phyloP scores from a whole-genome alignment of 192 early-diverging fungal genomes.

The Entophlyctis luteolus region DNA sequence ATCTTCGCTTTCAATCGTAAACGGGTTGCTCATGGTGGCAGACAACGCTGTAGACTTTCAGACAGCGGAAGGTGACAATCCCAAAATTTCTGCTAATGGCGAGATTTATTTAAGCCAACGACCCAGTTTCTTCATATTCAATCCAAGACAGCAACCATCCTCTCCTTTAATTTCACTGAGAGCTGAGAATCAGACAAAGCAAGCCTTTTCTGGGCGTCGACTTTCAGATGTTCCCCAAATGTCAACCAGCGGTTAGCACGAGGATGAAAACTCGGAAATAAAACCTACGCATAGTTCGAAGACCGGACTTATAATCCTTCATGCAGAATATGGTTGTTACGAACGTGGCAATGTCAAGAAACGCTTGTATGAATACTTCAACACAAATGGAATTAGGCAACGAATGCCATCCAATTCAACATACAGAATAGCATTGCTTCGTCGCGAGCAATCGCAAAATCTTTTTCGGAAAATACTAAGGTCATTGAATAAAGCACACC shows the following conservation, averaged over 20 bases:
- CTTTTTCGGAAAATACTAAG: not conserved
- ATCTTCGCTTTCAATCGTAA: constrained; percentile 21
- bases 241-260: not conserved
- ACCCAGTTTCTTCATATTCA: too few relatives aligned
- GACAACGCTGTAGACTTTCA: not conserved
- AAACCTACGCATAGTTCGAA: constrained; percentile 29
- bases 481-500: constrained; percentile 15
- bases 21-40: constrained; percentile 9
- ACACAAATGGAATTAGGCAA: not conserved
- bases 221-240: not conserved
- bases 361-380: constrained; percentile 24
- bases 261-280: not conserved
- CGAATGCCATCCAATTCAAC: too few relatives aligned
- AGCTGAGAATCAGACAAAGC: constrained; percentile 2
- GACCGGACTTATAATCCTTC: constrained; percentile 27
- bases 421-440: too few relatives aligned
- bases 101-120: too few relatives aligned
- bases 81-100: too few relatives aligned
- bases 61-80: not conserved
- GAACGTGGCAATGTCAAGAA: constrained; percentile 26
- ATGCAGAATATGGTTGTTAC: constrained; percentile 16
- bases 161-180: not conserved
- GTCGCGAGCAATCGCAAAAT: too few relatives aligned
- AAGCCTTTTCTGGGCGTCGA: constrained; percentile 3
- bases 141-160: constrained; percentile 10